Evolutionary conservation across 768 basidiomycete species (phyloP), one percentile per base, ranked within the genome.

Genomic region (Russula virescens): DNA sequence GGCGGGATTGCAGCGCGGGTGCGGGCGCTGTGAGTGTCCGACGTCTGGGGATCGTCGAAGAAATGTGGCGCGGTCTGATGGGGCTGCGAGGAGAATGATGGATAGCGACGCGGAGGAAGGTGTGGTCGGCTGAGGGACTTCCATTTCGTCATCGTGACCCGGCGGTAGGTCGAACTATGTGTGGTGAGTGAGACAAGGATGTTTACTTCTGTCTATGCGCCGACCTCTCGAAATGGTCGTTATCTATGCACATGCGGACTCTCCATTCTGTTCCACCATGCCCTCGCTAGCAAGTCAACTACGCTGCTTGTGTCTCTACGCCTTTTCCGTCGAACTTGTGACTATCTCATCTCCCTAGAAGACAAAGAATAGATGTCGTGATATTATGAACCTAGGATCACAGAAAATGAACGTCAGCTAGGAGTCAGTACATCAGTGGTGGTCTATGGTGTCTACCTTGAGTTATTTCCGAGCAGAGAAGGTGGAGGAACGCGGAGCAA

Each of bases 61-160:
- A 60, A 2, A 57, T n/a, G 11, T 49, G 68, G 40, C 55, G 58
- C 14, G 65, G 59, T 42, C 11, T 68, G 60, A 73, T 72, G 48
- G 72, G 74, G 19, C 70, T 79, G 61, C 85, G 57, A 81, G 88
- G 70, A 81, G 88, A 72, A 90, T 89, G 53, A 87, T 88, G 86
- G 88, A 86, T 46, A 89, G 87, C 70, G 89, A 91, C 69, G 89
- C 89, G 40, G 90, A 92, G 71, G 90, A 64, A 21, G 47, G 58
- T 25, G 58, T 60, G 6, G 31, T 64, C 11, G 58, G 58, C 14
- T 64, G 47, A 55, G 45, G 56, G 31, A 14, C 47, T 35, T 2
- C n/a, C 21, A 16, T 55, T 26, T 23, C 16, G 28, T 66, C 64
- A n/a, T 2, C n/a, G 16, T 28, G 10, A 31, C 31, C 23, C 26